Conservation (phyloP, 495 filamentous ascomycete genomes). For the Penicillium goetzii region DNA sequence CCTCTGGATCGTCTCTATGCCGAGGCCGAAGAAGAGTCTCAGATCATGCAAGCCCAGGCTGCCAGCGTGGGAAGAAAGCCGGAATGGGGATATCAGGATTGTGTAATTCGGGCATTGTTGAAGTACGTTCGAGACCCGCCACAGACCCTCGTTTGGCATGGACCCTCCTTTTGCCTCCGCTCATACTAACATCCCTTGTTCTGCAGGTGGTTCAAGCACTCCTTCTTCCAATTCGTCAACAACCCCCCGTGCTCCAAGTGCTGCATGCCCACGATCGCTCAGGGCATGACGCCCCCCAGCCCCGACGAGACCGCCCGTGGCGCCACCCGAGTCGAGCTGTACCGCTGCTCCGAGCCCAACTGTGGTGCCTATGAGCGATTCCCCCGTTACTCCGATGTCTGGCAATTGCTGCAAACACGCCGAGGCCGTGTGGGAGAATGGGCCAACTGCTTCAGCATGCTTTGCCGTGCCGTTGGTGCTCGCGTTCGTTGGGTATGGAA, state of each 20-base stretch:
- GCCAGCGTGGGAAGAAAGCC: conserved; percentile 80
- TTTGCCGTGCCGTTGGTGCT: conserved; percentile 88
- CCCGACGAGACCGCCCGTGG: conserved; percentile 88
- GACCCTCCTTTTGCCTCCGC: not conserved
- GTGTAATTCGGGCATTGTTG: conserved; percentile 86
- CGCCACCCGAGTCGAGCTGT: conserved; percentile 84
- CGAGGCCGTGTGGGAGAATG: conserved; percentile 91
- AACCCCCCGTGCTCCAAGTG: conserved; percentile 87
- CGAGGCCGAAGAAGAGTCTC: conserved; percentile 90
- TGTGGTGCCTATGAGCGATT: conserved; percentile 86
- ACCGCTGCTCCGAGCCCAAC: conserved; percentile 71
- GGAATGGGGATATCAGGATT: conserved; percentile 99
- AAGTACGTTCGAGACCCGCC: conserved; percentile 50
- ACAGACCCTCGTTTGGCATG: conserved; percentile 11
- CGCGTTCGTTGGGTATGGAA: conserved; percentile 99
- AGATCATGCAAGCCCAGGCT: conserved; percentile 84
- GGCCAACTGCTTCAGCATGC: conserved; percentile 99
- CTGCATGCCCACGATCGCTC: conserved; percentile 76
- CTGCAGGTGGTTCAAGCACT: conserved; percentile 88
- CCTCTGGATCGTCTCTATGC: conserved; percentile 91
- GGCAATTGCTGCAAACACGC: conserved; percentile 83
- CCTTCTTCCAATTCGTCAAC: conserved; percentile 96
- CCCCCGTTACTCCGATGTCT: conserved; percentile 93
- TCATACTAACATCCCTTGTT: conserved; percentile 30
- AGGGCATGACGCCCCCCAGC: conserved; percentile 79